Conservation (phyloP, 352 stramenopile genomes). For the Phytopythium litorale region DNA sequence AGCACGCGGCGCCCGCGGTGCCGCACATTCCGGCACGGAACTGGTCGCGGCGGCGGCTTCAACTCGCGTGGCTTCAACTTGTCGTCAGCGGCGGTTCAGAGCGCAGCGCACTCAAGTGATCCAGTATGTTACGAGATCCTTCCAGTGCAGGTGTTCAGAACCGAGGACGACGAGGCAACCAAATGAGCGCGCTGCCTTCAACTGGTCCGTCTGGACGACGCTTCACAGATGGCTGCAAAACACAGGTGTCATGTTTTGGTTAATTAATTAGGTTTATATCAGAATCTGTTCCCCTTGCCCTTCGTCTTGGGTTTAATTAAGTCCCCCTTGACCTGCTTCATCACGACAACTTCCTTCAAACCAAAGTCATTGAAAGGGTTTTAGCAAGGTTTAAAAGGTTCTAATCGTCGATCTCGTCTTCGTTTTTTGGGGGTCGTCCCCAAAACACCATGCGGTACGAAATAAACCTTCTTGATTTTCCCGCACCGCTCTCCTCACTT, state of each 20-base stretch:
- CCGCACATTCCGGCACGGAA: conserved; percentile 37
- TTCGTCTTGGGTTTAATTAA: no score
- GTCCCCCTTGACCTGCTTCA: no score
- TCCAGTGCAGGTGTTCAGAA: no score
- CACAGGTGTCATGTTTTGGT: no score
- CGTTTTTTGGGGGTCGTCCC: neutral
- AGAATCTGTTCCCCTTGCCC: no score
- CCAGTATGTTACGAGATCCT: neutral
- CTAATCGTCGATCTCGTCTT: neutral
- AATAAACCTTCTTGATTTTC: neutral
- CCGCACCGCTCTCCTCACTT: neutral
- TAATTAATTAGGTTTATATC: no score
- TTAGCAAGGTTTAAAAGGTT: neutral
- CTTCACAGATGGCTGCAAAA: neutral
- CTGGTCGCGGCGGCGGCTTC: neutral
- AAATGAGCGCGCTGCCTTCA: neutral
- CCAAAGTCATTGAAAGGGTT: neutral
- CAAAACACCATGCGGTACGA: neutral
- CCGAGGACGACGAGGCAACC: no score
- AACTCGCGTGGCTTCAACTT: conserved; percentile 1
- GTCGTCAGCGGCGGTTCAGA: neutral
- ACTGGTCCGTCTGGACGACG: neutral
- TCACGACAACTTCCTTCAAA: neutral
- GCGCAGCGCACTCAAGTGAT: neutral
- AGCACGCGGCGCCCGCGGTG: conserved; percentile 26